A percentile compares a stretch with the other conserved stretches of the same genome.
These are phyloP conservation scores for Sequoiadendron giganteum DNA, from an alignment of 75 land plant species.

Conservation along the genomic window DNA sequence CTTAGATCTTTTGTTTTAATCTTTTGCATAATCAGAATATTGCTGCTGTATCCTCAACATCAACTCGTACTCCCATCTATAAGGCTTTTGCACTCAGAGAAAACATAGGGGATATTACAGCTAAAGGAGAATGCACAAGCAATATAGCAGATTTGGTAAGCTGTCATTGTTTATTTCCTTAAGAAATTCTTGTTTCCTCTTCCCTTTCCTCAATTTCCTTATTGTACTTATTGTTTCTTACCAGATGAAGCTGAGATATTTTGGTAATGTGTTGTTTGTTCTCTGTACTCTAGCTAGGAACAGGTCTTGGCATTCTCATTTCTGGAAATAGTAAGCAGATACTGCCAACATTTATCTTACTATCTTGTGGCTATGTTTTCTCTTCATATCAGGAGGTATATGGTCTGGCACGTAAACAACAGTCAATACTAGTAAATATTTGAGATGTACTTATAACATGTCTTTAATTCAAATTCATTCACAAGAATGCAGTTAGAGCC, in stretches of 20 bases:
- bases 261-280: neutral
- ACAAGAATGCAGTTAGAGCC: neutral
- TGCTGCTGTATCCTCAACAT: constrained; percentile 51
- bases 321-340: constrained; percentile 37
- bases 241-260: neutral
- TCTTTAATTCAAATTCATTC: neutral
- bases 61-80: constrained; percentile 55
- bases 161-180: neutral
- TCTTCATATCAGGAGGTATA: constrained; percentile 49
- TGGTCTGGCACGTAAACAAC: neutral
- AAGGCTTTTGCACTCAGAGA: constrained; percentile 50
- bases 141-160: constrained; percentile 54
- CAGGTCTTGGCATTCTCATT: constrained; percentile 44
- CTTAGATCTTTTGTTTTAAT: neutral
- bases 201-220: neutral
- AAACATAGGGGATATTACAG: constrained; percentile 55
- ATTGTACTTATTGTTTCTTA: neutral
- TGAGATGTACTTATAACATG: neutral
- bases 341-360: constrained; percentile 32
- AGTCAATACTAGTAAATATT: neutral
- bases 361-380: constrained; percentile 48
- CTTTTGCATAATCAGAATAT: constrained; percentile 27
- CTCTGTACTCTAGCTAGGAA: constrained; percentile 35
- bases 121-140: constrained; percentile 50
- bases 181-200: neutral